Evolutionary conservation across 345 rosid species (phyloP), one percentile per base, ranked within the genome.

Genomic region (Boechera divaricarpa): DNA sequence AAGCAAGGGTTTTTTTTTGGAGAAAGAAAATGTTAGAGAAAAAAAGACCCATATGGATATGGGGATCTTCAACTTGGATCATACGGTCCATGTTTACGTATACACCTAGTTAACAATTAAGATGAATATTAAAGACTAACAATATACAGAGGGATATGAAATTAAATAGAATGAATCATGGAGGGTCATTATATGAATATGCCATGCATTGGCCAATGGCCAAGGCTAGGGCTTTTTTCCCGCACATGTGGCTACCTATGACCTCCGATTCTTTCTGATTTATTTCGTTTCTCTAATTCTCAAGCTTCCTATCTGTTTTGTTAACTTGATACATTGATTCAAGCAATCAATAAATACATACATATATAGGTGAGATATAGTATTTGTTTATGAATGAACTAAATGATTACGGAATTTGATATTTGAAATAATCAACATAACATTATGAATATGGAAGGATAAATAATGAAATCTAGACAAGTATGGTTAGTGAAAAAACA

Each of bases 231-330:
- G 71, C 47, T 69, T 52, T 62, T 55, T 9, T 29, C 3, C 1
- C 10, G 61, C 78, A 68, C 82, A 79, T 79, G 82, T 15, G 60
- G 55, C 61, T 67, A 62, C 41, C 74, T 62, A 60, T 61, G 63
- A 54, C 64, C 75, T 73, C 53, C 64, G 44, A 67, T 61, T 61
- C 61, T 45, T 60, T 78, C 59, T 59, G 64, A 41, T 49, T 51
- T 59, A 2, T 62, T 72, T 62, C 47, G 78, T 47, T 79, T 79
- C 70, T 62, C 74, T 79, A 79, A 67, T 1, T 16, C 61, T 44
- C 11, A 79, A 79, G 82, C 47, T 79, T 79, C 29, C 75, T 62
- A 68, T 63, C 75, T 79, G 78, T 79, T 79, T 74, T 73, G 54
- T 61, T 79, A 72, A 72, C n/a, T 64, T 77, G 68, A 71, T 48